phyloP scores from a whole-genome alignment of 164 flowering plant genomes.

The Nelumbo lutea region DNA sequence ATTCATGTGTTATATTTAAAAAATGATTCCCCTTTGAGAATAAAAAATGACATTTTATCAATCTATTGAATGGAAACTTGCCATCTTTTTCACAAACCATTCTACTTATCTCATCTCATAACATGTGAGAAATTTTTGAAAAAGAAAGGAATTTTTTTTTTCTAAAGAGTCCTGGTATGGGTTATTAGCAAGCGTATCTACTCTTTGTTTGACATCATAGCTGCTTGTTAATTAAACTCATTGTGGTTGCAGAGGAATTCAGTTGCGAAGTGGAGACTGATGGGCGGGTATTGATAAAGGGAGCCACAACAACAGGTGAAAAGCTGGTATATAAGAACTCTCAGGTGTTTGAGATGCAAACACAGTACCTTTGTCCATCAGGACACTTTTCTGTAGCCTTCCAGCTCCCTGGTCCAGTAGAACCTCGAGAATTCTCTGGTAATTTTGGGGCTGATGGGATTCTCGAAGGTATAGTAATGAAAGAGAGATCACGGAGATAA shows the following conservation, averaged over 20 bases:
- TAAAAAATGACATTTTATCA: not conserved
- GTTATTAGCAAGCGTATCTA: not conserved
- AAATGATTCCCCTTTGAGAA: not conserved
- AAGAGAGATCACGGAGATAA: slow-evolving; percentile 10
- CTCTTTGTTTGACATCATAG: not conserved
- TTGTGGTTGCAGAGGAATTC: slow-evolving; percentile 43
- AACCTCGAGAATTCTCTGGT: slow-evolving; percentile 44
- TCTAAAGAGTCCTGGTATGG: not conserved
- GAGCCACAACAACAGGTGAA: slow-evolving; percentile 61
- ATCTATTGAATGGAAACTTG: not conserved
- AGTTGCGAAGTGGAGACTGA: slow-evolving; percentile 51
- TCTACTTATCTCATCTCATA: not conserved
- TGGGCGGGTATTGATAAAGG: slow-evolving; percentile 55
- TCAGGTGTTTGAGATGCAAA: slow-evolving; percentile 47
- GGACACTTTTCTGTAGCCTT: slow-evolving; percentile 59
- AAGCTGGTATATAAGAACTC: slow-evolving; percentile 30
- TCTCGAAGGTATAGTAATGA: slow-evolving; percentile 59
- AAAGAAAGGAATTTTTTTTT: not conserved
- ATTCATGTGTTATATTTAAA: not conserved
- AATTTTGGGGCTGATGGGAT: slow-evolving; percentile 60
- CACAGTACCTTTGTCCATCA: slow-evolving; percentile 58
- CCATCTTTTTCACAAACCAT: not conserved
- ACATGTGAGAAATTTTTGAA: not conserved
- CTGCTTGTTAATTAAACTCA: not conserved
- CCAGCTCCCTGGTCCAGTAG: slow-evolving; percentile 73